phyloP scores from a whole-genome alignment of 2,329 filamentous ascomycete genomes.

The Aspergillus calidoustus region DNA sequence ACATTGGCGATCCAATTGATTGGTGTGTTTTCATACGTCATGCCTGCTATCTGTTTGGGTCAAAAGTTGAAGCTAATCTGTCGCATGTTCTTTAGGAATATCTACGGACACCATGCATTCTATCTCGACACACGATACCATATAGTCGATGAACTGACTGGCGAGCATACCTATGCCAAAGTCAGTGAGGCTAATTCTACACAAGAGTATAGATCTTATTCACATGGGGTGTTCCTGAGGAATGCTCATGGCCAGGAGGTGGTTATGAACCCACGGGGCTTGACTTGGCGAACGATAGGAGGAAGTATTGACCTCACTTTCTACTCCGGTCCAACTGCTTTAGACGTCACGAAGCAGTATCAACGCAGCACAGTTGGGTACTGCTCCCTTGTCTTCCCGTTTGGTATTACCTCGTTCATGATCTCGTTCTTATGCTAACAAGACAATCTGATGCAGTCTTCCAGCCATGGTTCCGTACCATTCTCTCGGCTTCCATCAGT shows the following conservation, averaged over 20 bases:
- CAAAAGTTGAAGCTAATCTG: background rate
- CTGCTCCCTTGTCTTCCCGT: too few species aligned
- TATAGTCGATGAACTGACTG: conserved; percentile 54
- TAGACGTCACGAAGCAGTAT: conserved; percentile 72
- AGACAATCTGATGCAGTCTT: conserved; percentile 36
- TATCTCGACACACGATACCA: conserved; percentile 82
- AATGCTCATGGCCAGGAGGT: conserved; percentile 79
- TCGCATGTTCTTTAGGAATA: conserved; percentile 53
- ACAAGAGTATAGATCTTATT: conserved; percentile 66
- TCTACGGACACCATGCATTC: conserved; percentile 78
- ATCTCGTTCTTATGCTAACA: too few species aligned
- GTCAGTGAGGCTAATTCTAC: conserved; percentile 57
- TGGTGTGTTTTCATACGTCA: conserved; percentile 31
- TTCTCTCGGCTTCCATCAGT: conserved; percentile 82
- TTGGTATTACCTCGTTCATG: too few species aligned
- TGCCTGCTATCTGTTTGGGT: background rate
- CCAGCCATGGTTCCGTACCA: conserved; percentile 83
- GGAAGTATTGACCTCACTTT: conserved; percentile 81
- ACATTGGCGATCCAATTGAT: conserved; percentile 63
- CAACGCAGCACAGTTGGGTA: conserved; percentile 66
- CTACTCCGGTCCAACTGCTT: conserved; percentile 71
- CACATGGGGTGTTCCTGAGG: conserved; percentile 77
- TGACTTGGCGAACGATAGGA: conserved; percentile 76
- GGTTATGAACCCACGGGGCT: conserved; percentile 63
- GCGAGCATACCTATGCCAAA: conserved; percentile 58